Percentiles rank a stretch among this genome's conserved stretches.
phyloP scores from a whole-genome alignment of 2,329 filamentous ascomycete genomes.

The Pseudogymnoascus sp. region DNA sequence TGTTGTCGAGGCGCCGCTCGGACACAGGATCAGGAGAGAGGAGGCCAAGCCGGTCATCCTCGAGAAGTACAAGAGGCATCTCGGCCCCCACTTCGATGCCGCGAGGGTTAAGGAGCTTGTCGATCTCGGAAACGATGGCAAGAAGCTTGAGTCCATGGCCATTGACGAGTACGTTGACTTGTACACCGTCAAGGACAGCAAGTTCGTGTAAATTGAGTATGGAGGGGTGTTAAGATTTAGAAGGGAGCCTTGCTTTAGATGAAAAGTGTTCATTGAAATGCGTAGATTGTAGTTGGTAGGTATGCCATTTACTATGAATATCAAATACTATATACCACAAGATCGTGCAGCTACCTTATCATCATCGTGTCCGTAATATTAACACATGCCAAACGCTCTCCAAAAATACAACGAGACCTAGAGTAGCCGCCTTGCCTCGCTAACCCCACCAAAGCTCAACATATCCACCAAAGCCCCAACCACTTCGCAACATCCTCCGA shows the following conservation, averaged over 20 bases:
- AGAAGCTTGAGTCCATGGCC: slow-evolving; percentile 69
- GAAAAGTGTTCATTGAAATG: background rate
- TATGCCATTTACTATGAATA: slow-evolving; percentile 6
- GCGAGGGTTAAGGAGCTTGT: slow-evolving; percentile 75
- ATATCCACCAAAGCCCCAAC: background rate
- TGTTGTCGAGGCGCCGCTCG: slow-evolving; percentile 86
- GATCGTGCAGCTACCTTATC: background rate
- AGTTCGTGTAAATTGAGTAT: slow-evolving; percentile 39
- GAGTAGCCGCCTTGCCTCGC: too few relatives aligned
- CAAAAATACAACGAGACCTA: background rate
- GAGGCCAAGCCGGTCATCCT: slow-evolving; percentile 98
- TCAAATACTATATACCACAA: background rate
- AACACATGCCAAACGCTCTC: background rate
- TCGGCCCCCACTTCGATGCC: slow-evolving; percentile 73
- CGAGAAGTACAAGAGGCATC: slow-evolving; percentile 89
- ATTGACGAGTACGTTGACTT: slow-evolving; percentile 93
- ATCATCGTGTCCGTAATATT: background rate
- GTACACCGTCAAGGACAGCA: slow-evolving; percentile 58
- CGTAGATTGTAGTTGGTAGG: background rate
- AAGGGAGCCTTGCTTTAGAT: background rate
- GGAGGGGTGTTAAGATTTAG: background rate
- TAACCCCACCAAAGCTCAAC: background rate
- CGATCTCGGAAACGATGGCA: slow-evolving; percentile 66
- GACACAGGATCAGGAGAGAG: slow-evolving; percentile 82
- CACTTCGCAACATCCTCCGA: background rate